These are phyloP conservation scores for Lachnellula hyalina DNA, from an alignment of 2,329 filamentous ascomycete species.

Conservation along the genomic window DNA sequence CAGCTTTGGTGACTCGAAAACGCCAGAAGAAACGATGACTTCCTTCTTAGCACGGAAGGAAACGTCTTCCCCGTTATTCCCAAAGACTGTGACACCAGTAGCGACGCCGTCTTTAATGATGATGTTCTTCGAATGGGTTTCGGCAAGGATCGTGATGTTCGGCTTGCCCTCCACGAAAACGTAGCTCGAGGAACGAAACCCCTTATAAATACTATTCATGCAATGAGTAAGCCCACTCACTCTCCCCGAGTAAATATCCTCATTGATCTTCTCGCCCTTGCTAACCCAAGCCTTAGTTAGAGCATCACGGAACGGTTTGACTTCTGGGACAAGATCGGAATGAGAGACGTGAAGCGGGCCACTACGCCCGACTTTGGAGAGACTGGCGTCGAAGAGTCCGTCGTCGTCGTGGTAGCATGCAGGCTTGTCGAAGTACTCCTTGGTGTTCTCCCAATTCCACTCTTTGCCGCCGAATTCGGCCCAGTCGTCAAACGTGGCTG, in stretches of 20 bases:
- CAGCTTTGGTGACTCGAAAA: slow-evolving; percentile 47
- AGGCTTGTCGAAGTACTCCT: slow-evolving; percentile 49
- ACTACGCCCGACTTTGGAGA: slow-evolving; percentile 45
- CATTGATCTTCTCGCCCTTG: slow-evolving; percentile 44
- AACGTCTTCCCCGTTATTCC: slow-evolving; percentile 35
- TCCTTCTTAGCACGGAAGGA: slow-evolving; percentile 38
- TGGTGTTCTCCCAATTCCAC: slow-evolving; percentile 51
- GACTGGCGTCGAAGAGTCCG: slow-evolving; percentile 38
- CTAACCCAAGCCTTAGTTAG: slow-evolving; percentile 48
- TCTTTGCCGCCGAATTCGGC: slow-evolving; percentile 39
- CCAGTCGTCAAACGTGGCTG: slow-evolving; percentile 50
- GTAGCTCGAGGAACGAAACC: slow-evolving; percentile 47
- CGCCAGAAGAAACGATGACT: slow-evolving; percentile 21
- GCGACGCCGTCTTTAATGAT: slow-evolving; percentile 44
- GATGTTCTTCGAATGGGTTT: slow-evolving; percentile 46
- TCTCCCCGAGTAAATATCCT: slow-evolving; percentile 51
- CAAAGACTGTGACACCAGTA: slow-evolving; percentile 43
- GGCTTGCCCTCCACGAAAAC: slow-evolving; percentile 47
- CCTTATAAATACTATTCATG: slow-evolving; percentile 52
- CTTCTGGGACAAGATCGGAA: slow-evolving; percentile 47
- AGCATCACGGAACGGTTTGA: slow-evolving; percentile 45
- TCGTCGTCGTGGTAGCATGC: slow-evolving; percentile 53
- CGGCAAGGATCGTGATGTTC: slow-evolving; percentile 48
- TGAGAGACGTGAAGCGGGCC: slow-evolving; percentile 52
- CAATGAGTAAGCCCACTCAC: slow-evolving; percentile 50